Evolutionary conservation across 2,329 filamentous ascomycete genomes (phyloP).

Genomic region (Pseudohalonectria lignicola): DNA sequence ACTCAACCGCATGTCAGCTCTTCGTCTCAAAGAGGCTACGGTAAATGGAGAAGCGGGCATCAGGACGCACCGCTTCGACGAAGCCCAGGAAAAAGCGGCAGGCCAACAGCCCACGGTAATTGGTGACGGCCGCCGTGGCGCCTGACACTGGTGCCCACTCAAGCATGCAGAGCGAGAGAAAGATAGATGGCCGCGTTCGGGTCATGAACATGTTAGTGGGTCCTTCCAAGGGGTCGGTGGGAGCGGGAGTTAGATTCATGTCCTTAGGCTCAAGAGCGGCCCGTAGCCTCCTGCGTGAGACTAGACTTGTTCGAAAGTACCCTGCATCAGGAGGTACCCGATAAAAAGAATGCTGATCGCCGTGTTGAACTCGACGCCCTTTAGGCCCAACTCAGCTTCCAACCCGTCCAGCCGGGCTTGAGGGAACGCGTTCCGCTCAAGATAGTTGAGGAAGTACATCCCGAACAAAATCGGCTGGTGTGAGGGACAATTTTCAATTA

Average conservation of each 20-base stretch:
- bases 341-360: constrained; percentile 13
- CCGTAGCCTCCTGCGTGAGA: no score
- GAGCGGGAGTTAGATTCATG: not conserved
- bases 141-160: constrained; percentile 5
- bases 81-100: constrained; percentile 26
- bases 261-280: not conserved
- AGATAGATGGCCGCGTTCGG: constrained; percentile 15
- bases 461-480: constrained; percentile 12
- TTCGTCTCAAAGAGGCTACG: no score
- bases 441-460: constrained; percentile 54
- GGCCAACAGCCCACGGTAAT: constrained; percentile 19
- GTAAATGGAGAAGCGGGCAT: no score
- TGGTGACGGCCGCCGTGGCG: constrained; percentile 19
- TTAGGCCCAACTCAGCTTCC: constrained; percentile 27
- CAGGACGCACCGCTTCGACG: constrained; percentile 18
- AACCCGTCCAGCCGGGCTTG: constrained; percentile 29
- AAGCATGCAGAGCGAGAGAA: constrained; percentile 24
- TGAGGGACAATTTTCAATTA: not conserved
- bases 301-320: no score
- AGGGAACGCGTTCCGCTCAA: constrained; percentile 25
- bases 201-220: constrained; percentile 16
- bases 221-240: constrained; percentile 5
- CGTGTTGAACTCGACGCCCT: constrained; percentile 23
- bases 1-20: no score
- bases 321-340: constrained; percentile 13